These are phyloP conservation scores for Zostera marina DNA, from an alignment of 116 monocot genomes.

Conservation along the genomic window DNA sequence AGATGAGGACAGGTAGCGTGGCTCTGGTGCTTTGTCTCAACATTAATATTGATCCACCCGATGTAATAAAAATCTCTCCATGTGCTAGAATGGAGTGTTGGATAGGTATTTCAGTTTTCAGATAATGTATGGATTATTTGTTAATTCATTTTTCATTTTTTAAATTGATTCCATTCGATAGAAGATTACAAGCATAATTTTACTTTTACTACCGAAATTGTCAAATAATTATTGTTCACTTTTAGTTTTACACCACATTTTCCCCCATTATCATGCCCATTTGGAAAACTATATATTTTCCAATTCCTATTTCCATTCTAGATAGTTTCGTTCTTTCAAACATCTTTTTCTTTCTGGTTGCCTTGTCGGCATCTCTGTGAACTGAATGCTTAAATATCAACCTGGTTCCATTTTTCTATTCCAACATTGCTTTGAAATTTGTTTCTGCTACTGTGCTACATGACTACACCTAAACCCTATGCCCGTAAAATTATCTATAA, in stretches of 20 bases:
- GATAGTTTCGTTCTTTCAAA: too few species aligned
- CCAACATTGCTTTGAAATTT: too few species aligned
- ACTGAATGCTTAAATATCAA: too few species aligned
- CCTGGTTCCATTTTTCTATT: too few species aligned
- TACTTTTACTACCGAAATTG: neutral
- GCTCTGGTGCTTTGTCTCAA: constrained; percentile 94
- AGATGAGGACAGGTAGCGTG: constrained; percentile 98
- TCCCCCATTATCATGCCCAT: too few species aligned
- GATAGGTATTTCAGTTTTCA: constrained; percentile 64
- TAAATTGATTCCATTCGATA: neutral
- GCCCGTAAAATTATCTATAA: too few species aligned
- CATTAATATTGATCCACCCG: constrained; percentile 91
- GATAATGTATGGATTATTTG: constrained; percentile 1
- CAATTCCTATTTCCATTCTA: too few species aligned
- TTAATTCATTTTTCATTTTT: neutral
- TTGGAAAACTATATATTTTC: too few species aligned
- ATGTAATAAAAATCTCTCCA: constrained; percentile 97
- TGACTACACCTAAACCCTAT: too few species aligned
- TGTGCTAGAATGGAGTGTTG: constrained; percentile 99
- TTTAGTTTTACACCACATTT: neutral
- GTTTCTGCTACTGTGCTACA: too few species aligned
- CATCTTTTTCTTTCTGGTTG: too few species aligned
- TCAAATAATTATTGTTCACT: neutral
- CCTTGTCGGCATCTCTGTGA: too few species aligned
- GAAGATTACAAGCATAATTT: neutral